Evolutionary conservation across 2,329 filamentous ascomycete species (phyloP).

Genomic region (Penicillium nordicum): DNA sequence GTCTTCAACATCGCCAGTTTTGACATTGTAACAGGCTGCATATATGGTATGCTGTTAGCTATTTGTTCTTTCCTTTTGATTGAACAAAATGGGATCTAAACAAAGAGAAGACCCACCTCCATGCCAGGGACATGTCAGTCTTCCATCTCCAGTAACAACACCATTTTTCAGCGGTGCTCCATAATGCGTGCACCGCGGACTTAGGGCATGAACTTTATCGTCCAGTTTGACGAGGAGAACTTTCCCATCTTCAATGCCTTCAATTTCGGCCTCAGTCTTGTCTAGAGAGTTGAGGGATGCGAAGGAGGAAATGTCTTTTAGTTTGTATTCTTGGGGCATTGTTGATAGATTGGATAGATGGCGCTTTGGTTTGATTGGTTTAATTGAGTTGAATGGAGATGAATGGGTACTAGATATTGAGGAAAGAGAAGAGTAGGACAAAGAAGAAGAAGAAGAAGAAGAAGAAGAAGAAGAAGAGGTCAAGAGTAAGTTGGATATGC

Average conservation of each 20-base stretch:
- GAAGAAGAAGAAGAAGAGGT: conserved; percentile 1
- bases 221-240: conserved; percentile 78
- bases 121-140: conserved; percentile 93
- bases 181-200: conserved; percentile 83
- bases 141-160: conserved; percentile 74
- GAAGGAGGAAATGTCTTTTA: conserved; percentile 74
- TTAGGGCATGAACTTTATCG: conserved; percentile 73
- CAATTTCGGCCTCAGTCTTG: conserved; percentile 86
- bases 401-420: not conserved
- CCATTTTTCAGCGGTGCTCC: conserved; percentile 86
- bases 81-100: not conserved
- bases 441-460: not conserved
- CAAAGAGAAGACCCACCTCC: conserved; percentile 61
- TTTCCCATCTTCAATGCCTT: conserved; percentile 81
- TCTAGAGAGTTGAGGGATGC: conserved; percentile 68
- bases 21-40: conserved; percentile 84
- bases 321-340: conserved; percentile 46
- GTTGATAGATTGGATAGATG: conserved; percentile 17
- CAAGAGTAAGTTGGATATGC: not conserved
- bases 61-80: not conserved
- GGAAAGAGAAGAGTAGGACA: not conserved
- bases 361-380: not conserved
- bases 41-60: conserved; percentile 4
- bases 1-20: conserved; percentile 90
- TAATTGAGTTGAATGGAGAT: not conserved